A percentile compares a stretch with the other conserved stretches of the same genome.
Conservation (phyloP, 192 early-diverging fungal species). For the Umbelopsis ramanniana region DNA sequence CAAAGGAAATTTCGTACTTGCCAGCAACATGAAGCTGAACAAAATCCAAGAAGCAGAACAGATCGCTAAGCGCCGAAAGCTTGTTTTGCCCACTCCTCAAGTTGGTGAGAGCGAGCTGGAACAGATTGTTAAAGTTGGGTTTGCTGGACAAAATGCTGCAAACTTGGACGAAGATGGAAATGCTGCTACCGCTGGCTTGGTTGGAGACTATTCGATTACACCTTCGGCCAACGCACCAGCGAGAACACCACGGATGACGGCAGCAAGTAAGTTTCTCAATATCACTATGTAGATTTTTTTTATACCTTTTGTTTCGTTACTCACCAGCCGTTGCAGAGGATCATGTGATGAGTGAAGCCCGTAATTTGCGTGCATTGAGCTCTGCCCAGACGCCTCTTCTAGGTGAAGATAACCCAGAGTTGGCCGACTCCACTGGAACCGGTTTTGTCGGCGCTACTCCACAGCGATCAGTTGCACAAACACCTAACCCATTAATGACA, state of each 20-base stretch:
- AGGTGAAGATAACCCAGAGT: constrained; percentile 66
- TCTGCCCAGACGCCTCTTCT: constrained; percentile 83
- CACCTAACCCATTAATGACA: constrained; percentile 80
- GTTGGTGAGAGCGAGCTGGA: constrained; percentile 90
- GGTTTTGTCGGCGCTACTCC: constrained; percentile 71
- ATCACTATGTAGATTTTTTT: constrained; percentile 16
- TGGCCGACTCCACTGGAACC: constrained; percentile 49
- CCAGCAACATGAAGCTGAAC: constrained; percentile 50
- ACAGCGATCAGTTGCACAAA: constrained; percentile 53
- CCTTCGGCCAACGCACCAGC: constrained; percentile 53
- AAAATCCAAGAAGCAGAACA: constrained; percentile 75
- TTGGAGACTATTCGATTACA: constrained; percentile 74
- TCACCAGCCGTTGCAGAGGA: constrained; percentile 49
- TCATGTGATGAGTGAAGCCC: constrained; percentile 76
- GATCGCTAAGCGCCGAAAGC: constrained; percentile 71
- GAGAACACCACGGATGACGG: constrained; percentile 67
- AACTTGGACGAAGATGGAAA: constrained; percentile 59
- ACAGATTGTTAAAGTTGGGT: constrained; percentile 89
- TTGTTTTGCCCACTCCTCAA: constrained; percentile 90
- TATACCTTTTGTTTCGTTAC: not conserved
- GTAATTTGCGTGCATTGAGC: constrained; percentile 79
- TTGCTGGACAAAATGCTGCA: constrained; percentile 75
- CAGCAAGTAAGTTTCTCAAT: constrained; percentile 36
- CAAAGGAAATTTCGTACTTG: constrained; percentile 63
- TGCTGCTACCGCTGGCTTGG: constrained; percentile 65